A percentile compares a stretch with the other conserved stretches of the same genome.
phyloP scores from a whole-genome alignment of 2,329 filamentous ascomycete species.

The Aureobasidium sp. region DNA sequence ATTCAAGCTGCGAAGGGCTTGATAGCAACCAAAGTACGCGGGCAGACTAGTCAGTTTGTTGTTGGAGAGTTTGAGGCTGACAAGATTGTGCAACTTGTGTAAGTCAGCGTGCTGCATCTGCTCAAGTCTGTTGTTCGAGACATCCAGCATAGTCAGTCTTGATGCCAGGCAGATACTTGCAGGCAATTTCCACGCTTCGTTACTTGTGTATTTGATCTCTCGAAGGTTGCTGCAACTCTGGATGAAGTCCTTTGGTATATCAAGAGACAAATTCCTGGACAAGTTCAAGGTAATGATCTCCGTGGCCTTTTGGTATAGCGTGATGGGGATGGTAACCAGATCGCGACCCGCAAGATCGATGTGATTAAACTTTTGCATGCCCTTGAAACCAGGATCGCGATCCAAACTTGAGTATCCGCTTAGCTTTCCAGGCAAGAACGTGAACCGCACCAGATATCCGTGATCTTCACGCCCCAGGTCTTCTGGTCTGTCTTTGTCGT shows the following conservation, averaged over 20 bases:
- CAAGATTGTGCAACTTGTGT: constrained; percentile 63
- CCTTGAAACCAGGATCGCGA: constrained; percentile 70
- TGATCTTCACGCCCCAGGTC: constrained; percentile 95
- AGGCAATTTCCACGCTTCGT: constrained; percentile 81
- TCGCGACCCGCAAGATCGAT: constrained; percentile 87
- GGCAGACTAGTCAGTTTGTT: constrained; percentile 79
- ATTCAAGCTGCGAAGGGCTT: constrained; percentile 73
- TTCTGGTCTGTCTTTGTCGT: constrained; percentile 77
- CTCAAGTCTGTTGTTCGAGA: constrained; percentile 90
- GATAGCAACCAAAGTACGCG: constrained; percentile 73
- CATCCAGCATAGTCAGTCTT: constrained; percentile 79
- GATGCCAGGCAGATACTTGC: constrained; percentile 74
- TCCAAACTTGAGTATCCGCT: constrained; percentile 68
- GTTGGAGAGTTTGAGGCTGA: constrained; percentile 89
- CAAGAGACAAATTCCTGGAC: constrained; percentile 83
- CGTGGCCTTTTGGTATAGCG: constrained; percentile 79
- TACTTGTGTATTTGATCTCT: constrained; percentile 93
- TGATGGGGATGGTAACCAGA: constrained; percentile 89
- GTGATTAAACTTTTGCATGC: constrained; percentile 85
- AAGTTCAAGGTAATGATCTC: constrained; percentile 95
- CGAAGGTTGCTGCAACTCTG: constrained; percentile 84
- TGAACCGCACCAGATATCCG: constrained; percentile 92
- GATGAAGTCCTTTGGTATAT: constrained; percentile 93
- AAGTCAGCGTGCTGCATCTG: constrained; percentile 80
- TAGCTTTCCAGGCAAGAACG: constrained; percentile 84